Conservation (phyloP, 352 stramenopile species). For the Sclerospora graminicola region DNA sequence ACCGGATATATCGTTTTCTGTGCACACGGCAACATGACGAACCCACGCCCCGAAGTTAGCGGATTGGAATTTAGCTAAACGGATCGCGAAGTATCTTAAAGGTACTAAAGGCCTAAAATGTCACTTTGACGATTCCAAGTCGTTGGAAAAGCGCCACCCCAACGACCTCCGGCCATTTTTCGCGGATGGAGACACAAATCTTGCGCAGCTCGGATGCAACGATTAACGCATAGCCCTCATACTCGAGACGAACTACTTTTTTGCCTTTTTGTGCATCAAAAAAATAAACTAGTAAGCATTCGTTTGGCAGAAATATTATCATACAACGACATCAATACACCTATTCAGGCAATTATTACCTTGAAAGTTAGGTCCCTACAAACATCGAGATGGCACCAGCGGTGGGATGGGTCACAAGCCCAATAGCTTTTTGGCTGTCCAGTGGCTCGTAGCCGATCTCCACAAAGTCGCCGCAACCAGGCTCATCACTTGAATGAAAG, state of each 20-base stretch:
- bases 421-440: conserved; percentile 36
- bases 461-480: conserved; percentile 34
- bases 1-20: no score
- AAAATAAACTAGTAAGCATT: no score
- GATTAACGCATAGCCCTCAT: conserved; percentile 96
- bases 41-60: no score
- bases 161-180: conserved; percentile 51
- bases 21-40: no score
- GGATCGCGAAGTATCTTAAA: no score
- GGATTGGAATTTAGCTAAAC: no score
- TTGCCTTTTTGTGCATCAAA: no score
- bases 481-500: no score
- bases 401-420: conserved; percentile 66
- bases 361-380: conserved; percentile 90
- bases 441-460: conserved; percentile 41
- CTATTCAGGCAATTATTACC: conserved; percentile 23
- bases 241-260: conserved; percentile 89
- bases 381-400: conserved; percentile 93
- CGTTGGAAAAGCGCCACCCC: conserved; percentile 90
- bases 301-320: not conserved
- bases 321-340: no score
- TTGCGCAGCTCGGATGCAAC: conserved; percentile 86
- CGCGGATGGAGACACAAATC: conserved; percentile 75
- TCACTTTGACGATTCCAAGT: conserved; percentile 90
- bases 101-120: no score